Evolutionary conservation across 257 asterid species (phyloP), one percentile per base, ranked within the genome.

Genomic region (Apocynum venetum): DNA sequence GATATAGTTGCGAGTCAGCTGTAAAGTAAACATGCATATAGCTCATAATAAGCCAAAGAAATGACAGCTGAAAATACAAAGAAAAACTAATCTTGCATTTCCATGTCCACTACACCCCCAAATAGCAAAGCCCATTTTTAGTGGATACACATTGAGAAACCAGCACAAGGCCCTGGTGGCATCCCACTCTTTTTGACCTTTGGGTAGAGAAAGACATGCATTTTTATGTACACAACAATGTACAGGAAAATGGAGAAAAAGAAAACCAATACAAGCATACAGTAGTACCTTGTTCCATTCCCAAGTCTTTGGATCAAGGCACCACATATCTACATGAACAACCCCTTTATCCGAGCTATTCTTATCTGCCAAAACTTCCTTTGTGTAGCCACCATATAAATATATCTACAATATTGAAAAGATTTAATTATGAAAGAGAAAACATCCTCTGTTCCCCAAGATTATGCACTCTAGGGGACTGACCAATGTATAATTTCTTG

Each of bases 31-130:
- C 53, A 48, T 41, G 55, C 55, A 61, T 55, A 6, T 41, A 75
- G 8, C 47, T 52, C 17, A 47, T 64, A 57, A 79, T 65, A 77
- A 79, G 71, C 31, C 31, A 25, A 25, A 25, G 63, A 46, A 76
- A 72, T 25, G 75, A 63, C 74, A 78, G 60, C 51, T 47, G 51
- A 66, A 70, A 71, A 76, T 14, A 41, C 53, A 81, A 55, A 66
- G 79, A 49, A 66, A 25, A 66, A 75, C 73, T 36, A 57, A 95
- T 98, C 99, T 89, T 84, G 91, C 96, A 88, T 87, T 86, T 96
- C 99, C 98, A 96, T 90, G 82, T 96, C 99, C 81, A 96, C 99
- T 65, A 93, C 99, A 49, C 98, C 99, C 64, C 99, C 99, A 83
- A 96, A 96, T 71, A 96, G 91, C 86, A 96, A 78, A 43, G 97